Percentiles rank a stretch among this genome's conserved stretches.
phyloP scores from a whole-genome alignment of 768 basidiomycete genomes.

The Ramaria sp. region DNA sequence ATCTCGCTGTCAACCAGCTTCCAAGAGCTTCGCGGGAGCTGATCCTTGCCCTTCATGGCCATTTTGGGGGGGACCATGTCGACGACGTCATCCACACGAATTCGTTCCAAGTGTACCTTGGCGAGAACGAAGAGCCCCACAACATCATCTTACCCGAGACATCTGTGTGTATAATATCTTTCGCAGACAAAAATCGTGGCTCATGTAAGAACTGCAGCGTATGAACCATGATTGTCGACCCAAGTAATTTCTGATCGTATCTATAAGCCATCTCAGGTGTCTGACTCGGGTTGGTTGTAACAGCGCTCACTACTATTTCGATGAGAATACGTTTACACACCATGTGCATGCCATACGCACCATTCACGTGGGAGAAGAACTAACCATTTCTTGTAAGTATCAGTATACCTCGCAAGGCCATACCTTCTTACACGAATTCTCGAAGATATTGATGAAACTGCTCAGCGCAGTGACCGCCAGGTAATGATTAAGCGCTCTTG shows the following conservation, averaged over 20 bases:
- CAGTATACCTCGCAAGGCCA: neutral
- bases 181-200: too few relatives aligned
- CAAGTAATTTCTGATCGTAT: neutral
- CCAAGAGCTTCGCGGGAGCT: neutral
- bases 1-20: neutral
- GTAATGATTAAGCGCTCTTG: neutral
- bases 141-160: neutral
- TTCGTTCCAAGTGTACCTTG: neutral
- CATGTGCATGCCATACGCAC: neutral
- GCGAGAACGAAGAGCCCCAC: neutral
- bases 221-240: conserved; percentile 4
- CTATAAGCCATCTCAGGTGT: neutral
- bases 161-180: neutral
- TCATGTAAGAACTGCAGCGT: neutral
- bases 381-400: neutral
- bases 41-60: neutral
- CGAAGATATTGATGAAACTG: neutral
- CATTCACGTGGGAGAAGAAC: conserved; percentile 2
- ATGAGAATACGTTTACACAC: neutral
- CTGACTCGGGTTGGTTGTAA: neutral
- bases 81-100: neutral
- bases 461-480: neutral
- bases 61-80: neutral
- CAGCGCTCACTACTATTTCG: conserved; percentile 5
- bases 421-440: neutral